Base-by-base conservation (phyloP, 2,329 filamentous ascomycete genomes). In the Alternaria sp. region DNA sequence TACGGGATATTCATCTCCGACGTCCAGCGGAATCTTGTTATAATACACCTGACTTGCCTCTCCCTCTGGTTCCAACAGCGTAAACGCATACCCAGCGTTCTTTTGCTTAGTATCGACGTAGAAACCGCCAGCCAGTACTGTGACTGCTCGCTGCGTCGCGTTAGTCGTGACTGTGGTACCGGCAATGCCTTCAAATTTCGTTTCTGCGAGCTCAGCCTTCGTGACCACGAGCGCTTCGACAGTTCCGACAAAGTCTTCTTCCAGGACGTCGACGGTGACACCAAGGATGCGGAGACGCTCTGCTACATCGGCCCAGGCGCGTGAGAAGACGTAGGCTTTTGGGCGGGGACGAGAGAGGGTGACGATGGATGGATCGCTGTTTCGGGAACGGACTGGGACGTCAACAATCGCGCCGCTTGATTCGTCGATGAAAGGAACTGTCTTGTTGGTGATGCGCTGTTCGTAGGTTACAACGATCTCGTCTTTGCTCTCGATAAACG, bases 251-350 rank as follows among this genome's bases (percentile, higher is more conserved):
- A 68, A 71, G 6, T 63, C 65, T 26, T 70, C 57, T 14, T 69
- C 46, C 11, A 75, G 56, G 6, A 60, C 58, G n/a, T 73, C 60
- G 7, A 74, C 67, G 23, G 68, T 65, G 11, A 75, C 65, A 9
- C 70, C 72, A 9, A 71, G 63, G 23, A 71, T 66, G 14, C 63
- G 62, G 9, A 75, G 64, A 28, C 67, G 63, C 15, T 61, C 65
- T 1, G 63, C 71, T 6, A 74, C 64, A 37, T 71, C 65, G 10
- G 54, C 43, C 66, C 67, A 74, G 8, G 71, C 68, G 45, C 65
- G 66, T 3, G 72, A 71, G 56, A 75, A 73, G 23, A 75, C 64
- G 37, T 75, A 72, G 9, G 71, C 70, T 46, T 66, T 64, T 1
- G 71, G 71, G 1, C 72, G 58, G 9, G 68, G 21, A 2, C 71